Evolutionary conservation across 306 rosid genomes (phyloP).

Genomic region (Casuarina glauca): DNA sequence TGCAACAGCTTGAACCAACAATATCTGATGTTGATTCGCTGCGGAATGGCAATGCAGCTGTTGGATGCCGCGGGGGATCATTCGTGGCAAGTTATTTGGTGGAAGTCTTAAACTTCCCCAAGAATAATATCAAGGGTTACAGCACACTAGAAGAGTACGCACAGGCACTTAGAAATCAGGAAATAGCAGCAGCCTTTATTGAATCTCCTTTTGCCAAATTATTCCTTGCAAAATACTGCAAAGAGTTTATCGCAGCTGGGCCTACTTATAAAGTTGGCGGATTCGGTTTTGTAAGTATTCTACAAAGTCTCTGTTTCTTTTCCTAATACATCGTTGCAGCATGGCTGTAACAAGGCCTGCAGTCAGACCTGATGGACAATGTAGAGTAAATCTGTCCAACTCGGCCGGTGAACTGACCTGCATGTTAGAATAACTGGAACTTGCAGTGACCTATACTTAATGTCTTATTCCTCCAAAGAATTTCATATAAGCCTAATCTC

Average conservation of each 20-base stretch:
- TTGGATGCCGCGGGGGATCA: conserved; percentile 45
- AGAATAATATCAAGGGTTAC: conserved; percentile 22
- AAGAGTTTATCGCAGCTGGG: conserved; percentile 36
- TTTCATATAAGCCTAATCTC: no score
- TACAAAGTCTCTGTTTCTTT: background rate
- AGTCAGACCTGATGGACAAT: no score
- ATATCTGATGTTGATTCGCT: conserved; percentile 31
- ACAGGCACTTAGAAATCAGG: conserved; percentile 36
- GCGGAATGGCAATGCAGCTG: conserved; percentile 18
- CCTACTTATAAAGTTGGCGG: conserved; percentile 50
- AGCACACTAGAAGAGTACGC: conserved; percentile 30
- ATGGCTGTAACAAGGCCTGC: background rate
- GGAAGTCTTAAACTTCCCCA: conserved; percentile 18
- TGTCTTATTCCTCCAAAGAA: no score
- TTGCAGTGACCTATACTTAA: no score
- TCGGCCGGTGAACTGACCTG: no score
- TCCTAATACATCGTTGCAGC: background rate
- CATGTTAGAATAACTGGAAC: no score
- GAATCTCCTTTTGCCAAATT: conserved; percentile 42
- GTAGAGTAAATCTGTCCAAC: background rate
- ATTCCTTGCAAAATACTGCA: conserved; percentile 45
- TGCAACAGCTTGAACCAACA: conserved; percentile 45
- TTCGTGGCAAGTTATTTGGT: conserved; percentile 32
- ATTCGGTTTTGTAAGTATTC: conserved; percentile 37
- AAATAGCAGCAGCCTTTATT: conserved; percentile 48